These are phyloP conservation scores for Flaveria sonorensis DNA, from an alignment of 129 eudicot species.

Conservation along the genomic window DNA sequence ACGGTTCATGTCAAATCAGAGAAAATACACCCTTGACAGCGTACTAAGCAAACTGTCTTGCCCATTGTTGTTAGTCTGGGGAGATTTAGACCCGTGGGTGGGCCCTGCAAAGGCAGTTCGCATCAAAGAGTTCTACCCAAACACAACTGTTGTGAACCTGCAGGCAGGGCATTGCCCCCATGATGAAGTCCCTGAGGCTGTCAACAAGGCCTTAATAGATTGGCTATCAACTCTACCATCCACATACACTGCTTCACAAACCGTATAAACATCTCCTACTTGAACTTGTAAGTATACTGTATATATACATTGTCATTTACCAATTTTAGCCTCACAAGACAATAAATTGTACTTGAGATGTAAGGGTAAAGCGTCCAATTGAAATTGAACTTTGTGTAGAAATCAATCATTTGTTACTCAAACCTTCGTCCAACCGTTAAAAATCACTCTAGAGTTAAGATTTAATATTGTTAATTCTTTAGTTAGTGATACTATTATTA, in stretches of 20 bases:
- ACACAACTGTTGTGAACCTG: slow-evolving; percentile 68
- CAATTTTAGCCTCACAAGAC: neutral
- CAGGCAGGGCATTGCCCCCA: slow-evolving; percentile 99
- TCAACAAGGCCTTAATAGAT: slow-evolving; percentile 74
- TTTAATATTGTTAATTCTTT: no score
- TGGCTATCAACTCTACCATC: slow-evolving; percentile 70
- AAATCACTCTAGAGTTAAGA: no score
- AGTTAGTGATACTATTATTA: no score
- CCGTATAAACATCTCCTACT: slow-evolving; percentile 29
- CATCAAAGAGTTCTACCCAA: slow-evolving; percentile 84
- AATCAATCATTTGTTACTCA: neutral
- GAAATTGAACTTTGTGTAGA: neutral
- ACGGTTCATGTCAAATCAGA: slow-evolving; percentile 76
- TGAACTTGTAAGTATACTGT: slow-evolving; percentile 28
- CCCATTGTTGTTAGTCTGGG: slow-evolving; percentile 92
- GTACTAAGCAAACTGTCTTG: slow-evolving; percentile 79
- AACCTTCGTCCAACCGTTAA: no score
- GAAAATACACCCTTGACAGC: slow-evolving; percentile 89
- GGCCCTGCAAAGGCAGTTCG: slow-evolving; percentile 83
- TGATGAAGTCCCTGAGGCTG: slow-evolving; percentile 94
- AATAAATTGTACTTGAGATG: neutral
- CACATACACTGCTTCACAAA: slow-evolving; percentile 35
- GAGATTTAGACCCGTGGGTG: slow-evolving; percentile 98
- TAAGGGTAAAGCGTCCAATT: neutral
- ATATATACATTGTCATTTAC: slow-evolving; percentile 4